These are phyloP conservation scores for Lachancea lanzarotensis DNA, from an alignment of 805 yeast species.

Conservation along the genomic window DNA sequence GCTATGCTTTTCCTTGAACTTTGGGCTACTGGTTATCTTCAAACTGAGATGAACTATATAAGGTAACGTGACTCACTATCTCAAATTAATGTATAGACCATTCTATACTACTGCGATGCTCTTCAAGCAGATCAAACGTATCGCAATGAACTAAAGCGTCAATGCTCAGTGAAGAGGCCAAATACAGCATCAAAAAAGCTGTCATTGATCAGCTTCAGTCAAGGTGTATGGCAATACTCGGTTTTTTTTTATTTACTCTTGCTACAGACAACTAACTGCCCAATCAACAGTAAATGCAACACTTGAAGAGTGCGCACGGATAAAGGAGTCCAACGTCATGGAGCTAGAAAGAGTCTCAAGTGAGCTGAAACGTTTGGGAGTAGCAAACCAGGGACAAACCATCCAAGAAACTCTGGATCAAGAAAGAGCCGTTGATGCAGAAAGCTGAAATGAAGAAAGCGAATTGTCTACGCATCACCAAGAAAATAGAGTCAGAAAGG, in stretches of 20 bases:
- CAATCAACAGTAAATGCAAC: constrained; percentile 11
- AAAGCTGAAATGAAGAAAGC: too few species aligned
- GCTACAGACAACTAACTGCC: neutral
- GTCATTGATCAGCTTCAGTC: constrained; percentile 12
- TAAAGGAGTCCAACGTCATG: neutral
- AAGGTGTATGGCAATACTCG: constrained; percentile 13
- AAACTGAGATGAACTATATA: too few species aligned
- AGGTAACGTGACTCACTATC: too few species aligned
- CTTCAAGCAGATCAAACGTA: too few species aligned
- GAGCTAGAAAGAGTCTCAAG: constrained; percentile 2
- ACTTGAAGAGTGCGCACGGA: constrained; percentile 5
- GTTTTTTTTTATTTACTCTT: neutral
- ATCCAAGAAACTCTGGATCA: constrained; percentile 2
- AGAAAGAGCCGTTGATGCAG: neutral
- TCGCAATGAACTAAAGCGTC: too few species aligned
- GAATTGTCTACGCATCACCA: too few species aligned
- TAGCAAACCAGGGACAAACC: constrained; percentile 6
- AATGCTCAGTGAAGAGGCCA: constrained; percentile 11
- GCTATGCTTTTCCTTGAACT: too few species aligned
- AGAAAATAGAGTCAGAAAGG: too few species aligned
- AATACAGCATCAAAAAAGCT: constrained; percentile 9
- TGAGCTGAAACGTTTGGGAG: neutral
- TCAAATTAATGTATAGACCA: too few species aligned
- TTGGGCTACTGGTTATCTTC: too few species aligned
- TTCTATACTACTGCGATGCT: too few species aligned